phyloP scores from a whole-genome alignment of 345 rosid species.

The Dipteronia sinensis region DNA sequence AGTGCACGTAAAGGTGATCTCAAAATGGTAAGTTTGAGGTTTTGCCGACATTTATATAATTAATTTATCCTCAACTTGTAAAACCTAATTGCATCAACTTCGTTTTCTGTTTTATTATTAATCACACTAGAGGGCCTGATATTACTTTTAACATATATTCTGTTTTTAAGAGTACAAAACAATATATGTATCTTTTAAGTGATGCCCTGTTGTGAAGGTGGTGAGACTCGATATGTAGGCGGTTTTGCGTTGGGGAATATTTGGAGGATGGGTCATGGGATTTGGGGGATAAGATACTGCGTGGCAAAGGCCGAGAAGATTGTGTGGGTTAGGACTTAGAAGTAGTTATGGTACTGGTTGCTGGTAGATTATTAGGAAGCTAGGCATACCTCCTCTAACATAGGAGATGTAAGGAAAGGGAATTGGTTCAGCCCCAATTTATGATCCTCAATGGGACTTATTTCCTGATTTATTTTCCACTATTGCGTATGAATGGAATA shows the following conservation, averaged over 20 bases:
- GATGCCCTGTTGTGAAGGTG: background rate
- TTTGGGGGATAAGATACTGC: background rate
- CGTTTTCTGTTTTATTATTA: too few species aligned
- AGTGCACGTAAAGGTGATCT: constrained; percentile 88
- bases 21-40: constrained; percentile 40
- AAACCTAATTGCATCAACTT: too few species aligned
- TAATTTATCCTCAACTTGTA: background rate
- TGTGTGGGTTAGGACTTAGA: background rate
- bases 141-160: background rate
- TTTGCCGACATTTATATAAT: background rate
- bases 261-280: background rate
- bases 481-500: background rate
- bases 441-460: background rate
- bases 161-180: background rate
- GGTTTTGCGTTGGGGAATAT: background rate
- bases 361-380: background rate
- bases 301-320: too few species aligned
- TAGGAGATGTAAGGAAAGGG: too few species aligned
- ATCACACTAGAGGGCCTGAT: background rate
- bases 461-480: background rate
- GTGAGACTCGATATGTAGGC: too few species aligned
- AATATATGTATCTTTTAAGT: background rate
- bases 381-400: too few species aligned
- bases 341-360: background rate
- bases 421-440: too few species aligned